Base-by-base conservation (phyloP, 768 basidiomycete species). In the Amyloporia xantha region DNA sequence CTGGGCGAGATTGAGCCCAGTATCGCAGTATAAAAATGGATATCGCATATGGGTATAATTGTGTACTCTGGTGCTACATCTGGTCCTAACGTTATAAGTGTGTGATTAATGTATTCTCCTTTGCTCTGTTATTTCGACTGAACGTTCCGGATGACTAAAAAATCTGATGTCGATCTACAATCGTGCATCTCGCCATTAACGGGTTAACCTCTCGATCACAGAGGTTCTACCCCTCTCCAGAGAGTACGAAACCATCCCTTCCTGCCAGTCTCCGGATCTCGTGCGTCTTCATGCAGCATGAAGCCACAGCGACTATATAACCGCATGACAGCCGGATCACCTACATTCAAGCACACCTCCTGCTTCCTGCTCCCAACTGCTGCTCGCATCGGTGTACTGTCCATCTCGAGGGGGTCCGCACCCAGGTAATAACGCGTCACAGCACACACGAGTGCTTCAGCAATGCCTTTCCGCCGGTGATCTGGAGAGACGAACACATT, bases 1-100 rank as follows among this genome's bases (percentile, higher is more conserved):
- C 67, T 96, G 53, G 93, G 93, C 13, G 93, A 97, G 69, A 78
- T 97, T 37, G 91, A 96, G 60, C 78, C 78, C 12, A 76, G 78
- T 19, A 56, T 79, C 47, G 51, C 60, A 51, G 61, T 48, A 26
- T 58, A 44, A 44, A 37, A 27, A 43, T 24, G 24, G 17, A 39
- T n/a, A 35, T n/a, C n/a, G n/a, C n/a, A n/a, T n/a, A n/a, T n/a
- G n/a, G n/a, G n/a, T n/a, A n/a, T n/a, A n/a, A n/a, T n/a, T n/a
- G n/a, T n/a, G n/a, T n/a, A n/a, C n/a, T n/a, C n/a, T n/a, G n/a
- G n/a, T n/a, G n/a, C n/a, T n/a, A n/a, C n/a, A n/a, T n/a, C n/a
- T n/a, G n/a, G n/a, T n/a, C n/a, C n/a, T n/a, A n/a, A n/a, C n/a
- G n/a, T n/a, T n/a, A n/a, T n/a, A n/a, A n/a, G n/a, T n/a, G n/a